Evolutionary conservation across 371 early-diverging fungal species (phyloP), one percentile per base, ranked within the genome.

Genomic region (Actinomucor elegans): DNA sequence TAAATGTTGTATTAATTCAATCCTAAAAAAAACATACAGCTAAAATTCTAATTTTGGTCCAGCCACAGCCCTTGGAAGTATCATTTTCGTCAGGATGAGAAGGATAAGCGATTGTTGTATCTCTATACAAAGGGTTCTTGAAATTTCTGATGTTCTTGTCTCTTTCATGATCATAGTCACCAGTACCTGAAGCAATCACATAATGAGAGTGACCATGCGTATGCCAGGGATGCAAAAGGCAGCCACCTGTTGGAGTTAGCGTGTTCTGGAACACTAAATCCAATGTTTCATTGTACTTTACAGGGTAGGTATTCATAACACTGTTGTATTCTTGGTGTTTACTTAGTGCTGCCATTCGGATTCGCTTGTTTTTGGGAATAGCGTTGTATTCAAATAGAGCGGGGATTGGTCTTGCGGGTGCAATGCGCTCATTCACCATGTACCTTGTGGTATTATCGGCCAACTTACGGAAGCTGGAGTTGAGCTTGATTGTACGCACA

Each of bases 191-290:
- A 4, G 71, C 71, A 41, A 75, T 64, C 23, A 65, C 20, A 50
- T 67, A 71, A 33, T 75, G 75, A 3, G 72, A 69, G 18, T 75
- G 75, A 10, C 75, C 75, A 50, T 71, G 75, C 14, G 75, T 75
- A 32, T 75, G 75, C 75, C 75, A 71, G 11, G 75, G 72, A 46
- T 75, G 75, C 8, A 69, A 15, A 5, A 71, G 23, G 31, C 72
- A 75, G 15, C 67, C 63, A 7, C 59, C 55, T 32, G 38, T 10
- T 1, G 36, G 49, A 26, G 56, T 69, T 28, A 26, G n/a, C 4
- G 43, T 58, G 18, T 58, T 64, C 32, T 75, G 75, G 17, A 71
- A 58, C 2, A 75, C 75, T 14, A 75, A 43, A 61, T 75, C 75
- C 3, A 75, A 41, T 0, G 58, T 58, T 35, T 75, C 66, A 5